These are phyloP conservation scores for Aspergillus nidulans DNA, from an alignment of 495 filamentous ascomycete species.

Conservation along the genomic window DNA sequence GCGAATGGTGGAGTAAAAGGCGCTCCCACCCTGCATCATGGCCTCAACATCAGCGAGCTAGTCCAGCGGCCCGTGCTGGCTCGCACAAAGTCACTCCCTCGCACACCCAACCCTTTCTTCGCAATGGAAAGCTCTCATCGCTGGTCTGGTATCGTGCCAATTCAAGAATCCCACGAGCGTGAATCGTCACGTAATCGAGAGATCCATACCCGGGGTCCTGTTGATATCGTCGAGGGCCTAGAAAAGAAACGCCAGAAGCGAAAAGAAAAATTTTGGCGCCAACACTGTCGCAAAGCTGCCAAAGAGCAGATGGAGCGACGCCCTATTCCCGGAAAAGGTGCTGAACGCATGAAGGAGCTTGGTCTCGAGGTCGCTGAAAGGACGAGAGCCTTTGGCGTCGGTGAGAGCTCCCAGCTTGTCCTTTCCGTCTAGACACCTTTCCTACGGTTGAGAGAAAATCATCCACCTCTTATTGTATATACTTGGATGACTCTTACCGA, in stretches of 20 bases:
- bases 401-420: conserved; percentile 65
- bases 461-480: conserved; percentile 34
- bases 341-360: conserved; percentile 89
- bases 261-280: conserved; percentile 82
- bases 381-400: conserved; percentile 60
- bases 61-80: conserved; percentile 58
- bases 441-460: neutral
- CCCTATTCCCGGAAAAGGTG: conserved; percentile 74
- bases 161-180: conserved; percentile 32
- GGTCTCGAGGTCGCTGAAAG: conserved; percentile 78
- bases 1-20: conserved; percentile 24
- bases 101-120: conserved; percentile 66
- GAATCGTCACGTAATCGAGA: conserved; percentile 40
- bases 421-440: conserved; percentile 60
- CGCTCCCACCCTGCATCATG: conserved; percentile 22
- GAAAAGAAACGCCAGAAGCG: conserved; percentile 90
- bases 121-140: conserved; percentile 34
- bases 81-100: conserved; percentile 75
- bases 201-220: conserved; percentile 70
- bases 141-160: conserved; percentile 30
- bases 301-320: conserved; percentile 56
- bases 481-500: conserved; percentile 26
- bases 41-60: conserved; percentile 54
- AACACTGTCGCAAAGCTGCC: conserved; percentile 66
- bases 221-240: conserved; percentile 95